Base-by-base conservation (phyloP, 2,329 filamentous ascomycete species). In the Sclerotinia nivalis region DNA sequence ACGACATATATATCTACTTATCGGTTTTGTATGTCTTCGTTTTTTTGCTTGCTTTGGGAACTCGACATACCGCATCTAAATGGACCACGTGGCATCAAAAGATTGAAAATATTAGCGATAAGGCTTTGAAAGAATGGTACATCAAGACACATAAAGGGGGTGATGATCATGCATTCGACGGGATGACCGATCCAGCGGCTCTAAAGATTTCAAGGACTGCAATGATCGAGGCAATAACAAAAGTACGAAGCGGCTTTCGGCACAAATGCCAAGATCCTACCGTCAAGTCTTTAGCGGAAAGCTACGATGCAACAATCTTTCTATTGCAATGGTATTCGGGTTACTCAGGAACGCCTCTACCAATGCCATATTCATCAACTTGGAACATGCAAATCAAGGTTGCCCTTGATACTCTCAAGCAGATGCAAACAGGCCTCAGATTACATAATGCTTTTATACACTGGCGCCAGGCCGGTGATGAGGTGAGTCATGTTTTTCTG, bases 21-120 rank as follows among this genome's bases (percentile, higher is more conserved):
- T 80, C 82, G 2, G 79, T 88, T 7, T 78, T 87, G 2, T 87
- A 84, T 69, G 71, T 81, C 4, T 88, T 89, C 74, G 80, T 89
- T 4, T 73, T 80, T 13, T 74, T 83, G 4, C 80, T 89, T 0
- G 74, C 88, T 4, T 74, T 86, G 28, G 84, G 84, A 20, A 82
- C 87, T 71, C 82, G 87, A 31, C 80, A 80, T 4, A 82, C 87
- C 10, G 83, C 83, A 56, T 84, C 84, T 20, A 83, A 86, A 73
- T 90, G 88, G 88, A 83, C 84, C 6, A 85, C 82, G 1, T 89
- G 87, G 87, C 82, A 84, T 72, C 79, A 81, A 69, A 82, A 82
- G 81, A 71, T 85, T 9, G 81, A 83, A 69, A 85, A 84, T 83
- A 82, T 84, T 25, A 82, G 81, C 61, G 83, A 85, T 74, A 75